A percentile compares a stretch with the other conserved stretches of the same genome.
Evolutionary conservation across 108 stramenopile species (phyloP).

Genomic region (Epipyxis sp.): DNA sequence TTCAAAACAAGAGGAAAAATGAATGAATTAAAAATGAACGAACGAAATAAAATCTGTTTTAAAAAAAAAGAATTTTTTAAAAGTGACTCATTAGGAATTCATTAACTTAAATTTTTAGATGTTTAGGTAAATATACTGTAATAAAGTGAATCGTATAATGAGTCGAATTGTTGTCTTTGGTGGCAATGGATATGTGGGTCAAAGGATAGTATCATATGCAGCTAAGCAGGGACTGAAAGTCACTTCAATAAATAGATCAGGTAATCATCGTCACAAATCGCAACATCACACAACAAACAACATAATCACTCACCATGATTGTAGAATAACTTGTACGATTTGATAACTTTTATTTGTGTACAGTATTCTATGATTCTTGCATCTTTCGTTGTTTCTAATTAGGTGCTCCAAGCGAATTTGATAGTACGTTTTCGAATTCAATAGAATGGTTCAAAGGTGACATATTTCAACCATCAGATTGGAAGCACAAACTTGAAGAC

Average conservation of each 20-base stretch:
- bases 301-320: too few species aligned
- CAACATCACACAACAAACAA: neutral
- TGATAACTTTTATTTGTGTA: conserved; percentile 53
- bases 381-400: neutral
- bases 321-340: too few species aligned
- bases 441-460: conserved; percentile 49
- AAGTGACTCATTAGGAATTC: too few species aligned
- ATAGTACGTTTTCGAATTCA: neutral
- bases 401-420: neutral
- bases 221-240: conserved; percentile 51
- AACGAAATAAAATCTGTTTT: too few species aligned
- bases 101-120: too few species aligned
- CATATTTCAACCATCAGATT: conserved; percentile 54
- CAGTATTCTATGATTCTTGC: conserved; percentile 27
- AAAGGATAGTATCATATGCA: conserved; percentile 63
- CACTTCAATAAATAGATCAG: conserved; percentile 62
- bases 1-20: too few species aligned
- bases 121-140: too few species aligned
- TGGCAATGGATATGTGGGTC: conserved; percentile 73
- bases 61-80: too few species aligned
- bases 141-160: too few species aligned
- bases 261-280: too few species aligned
- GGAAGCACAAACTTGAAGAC: conserved; percentile 53
- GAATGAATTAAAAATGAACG: too few species aligned
- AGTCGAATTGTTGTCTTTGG: conserved; percentile 68